Percentiles rank a stretch among this genome's conserved stretches.
These are phyloP conservation scores for Urochloa ruziziensis DNA, from an alignment of 176 grass and related monocot species.

Conservation along the genomic window DNA sequence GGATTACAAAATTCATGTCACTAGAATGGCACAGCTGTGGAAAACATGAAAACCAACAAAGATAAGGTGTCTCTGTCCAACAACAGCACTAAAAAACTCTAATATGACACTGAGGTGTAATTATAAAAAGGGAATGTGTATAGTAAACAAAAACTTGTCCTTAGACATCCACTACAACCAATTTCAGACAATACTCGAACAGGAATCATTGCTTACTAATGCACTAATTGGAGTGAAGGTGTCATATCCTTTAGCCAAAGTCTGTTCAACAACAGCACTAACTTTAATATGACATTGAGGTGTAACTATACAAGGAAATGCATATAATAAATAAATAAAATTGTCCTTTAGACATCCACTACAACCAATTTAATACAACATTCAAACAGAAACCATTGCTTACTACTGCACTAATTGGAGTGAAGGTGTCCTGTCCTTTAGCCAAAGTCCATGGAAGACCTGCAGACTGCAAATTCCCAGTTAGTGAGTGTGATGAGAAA, in stretches of 20 bases:
- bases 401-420: constrained; percentile 94
- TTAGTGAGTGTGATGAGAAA: constrained; percentile 19
- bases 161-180: neutral
- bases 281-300: neutral
- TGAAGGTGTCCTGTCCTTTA: constrained; percentile 97
- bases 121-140: neutral
- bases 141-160: neutral
- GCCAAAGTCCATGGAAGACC: constrained; percentile 96
- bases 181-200: neutral
- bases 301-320: neutral
- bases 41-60: neutral
- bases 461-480: constrained; percentile 50
- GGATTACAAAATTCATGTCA: neutral
- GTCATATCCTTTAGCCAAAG: constrained; percentile 91
- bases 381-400: constrained; percentile 31
- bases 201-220: constrained; percentile 60
- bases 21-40: neutral
- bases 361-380: neutral
- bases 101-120: neutral
- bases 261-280: constrained; percentile 32
- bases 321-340: neutral
- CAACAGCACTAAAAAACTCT: constrained; percentile 2
- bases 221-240: constrained; percentile 94
- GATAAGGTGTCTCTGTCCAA: neutral
- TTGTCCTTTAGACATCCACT: neutral